Evolutionary conservation across 768 basidiomycete species (phyloP), one percentile per base, ranked within the genome.

Genomic region (Suillus weaverae): DNA sequence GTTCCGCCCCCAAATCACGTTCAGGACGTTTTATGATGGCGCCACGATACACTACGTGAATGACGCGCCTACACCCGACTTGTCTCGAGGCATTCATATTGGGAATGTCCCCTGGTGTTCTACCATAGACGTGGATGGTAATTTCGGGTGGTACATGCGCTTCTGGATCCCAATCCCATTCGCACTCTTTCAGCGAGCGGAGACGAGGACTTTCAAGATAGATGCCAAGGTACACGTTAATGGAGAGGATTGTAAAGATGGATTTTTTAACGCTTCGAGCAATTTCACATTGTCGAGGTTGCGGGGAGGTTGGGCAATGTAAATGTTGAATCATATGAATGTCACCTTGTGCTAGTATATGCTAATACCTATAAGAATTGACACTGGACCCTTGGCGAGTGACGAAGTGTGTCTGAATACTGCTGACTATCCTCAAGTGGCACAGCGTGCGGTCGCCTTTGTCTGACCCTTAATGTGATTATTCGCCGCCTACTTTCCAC

Each of bases 201-300:
- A 85, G 66, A 81, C 81, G 53, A 74, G 81, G 20, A 69, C 73
- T 51, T 85, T 86, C 68, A 70, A 70, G 41, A 63, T 85, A 22
- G 69, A 72, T 4, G 77, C 78, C 16, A 70, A 70, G n/a, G 73
- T 83, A 10, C 77, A 77, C 72, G 70, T 84, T 46, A 71, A 72
- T 59, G 78, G 32, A 20, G 14, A 26, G 0, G 48, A 50, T 10
- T 30, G 73, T 13, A 65, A 32, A 51, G 50, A 18, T 4, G 16
- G 8, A 4, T 4, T 30, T 2, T 54, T 80, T 36, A 71, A 68
- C 26, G 64, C 67, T 8, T 68, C 69, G 20, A 65, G 73, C 50
- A 73, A 72, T 64, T 81, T 84, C 71, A 81, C 79, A 14, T 73
- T 84, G 30, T 81, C 81, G 1, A 80, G 83, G 77, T 65, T 84